Evolutionary conservation across 2,329 filamentous ascomycete species (phyloP).

Genomic region (Scytalidium lignicola): DNA sequence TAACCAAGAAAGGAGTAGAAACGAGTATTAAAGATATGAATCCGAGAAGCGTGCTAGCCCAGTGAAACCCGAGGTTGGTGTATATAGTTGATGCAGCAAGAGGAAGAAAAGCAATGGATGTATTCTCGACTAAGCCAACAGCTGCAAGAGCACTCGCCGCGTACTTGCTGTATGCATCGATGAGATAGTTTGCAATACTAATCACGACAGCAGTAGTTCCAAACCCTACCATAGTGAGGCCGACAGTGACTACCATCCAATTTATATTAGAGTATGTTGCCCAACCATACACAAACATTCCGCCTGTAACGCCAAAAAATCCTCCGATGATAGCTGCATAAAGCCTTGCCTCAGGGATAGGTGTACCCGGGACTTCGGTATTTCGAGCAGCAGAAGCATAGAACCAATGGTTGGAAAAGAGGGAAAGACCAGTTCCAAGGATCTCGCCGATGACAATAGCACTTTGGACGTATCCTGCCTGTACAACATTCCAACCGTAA

Average conservation of each 20-base stretch:
- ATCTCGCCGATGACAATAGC: constrained; percentile 8
- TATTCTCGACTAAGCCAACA: constrained; percentile 43
- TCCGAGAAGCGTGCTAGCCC: constrained; percentile 42
- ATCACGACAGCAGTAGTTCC: constrained; percentile 42
- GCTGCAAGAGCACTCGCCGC: constrained; percentile 44
- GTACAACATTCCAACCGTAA: constrained; percentile 10
- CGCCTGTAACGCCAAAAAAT: constrained; percentile 59
- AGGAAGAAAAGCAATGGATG: constrained; percentile 41
- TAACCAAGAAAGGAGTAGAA: constrained; percentile 38
- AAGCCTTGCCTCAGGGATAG: constrained; percentile 39
- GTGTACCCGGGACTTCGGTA: constrained; percentile 27
- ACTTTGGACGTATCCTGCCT: constrained; percentile 12
- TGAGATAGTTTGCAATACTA: constrained; percentile 42
- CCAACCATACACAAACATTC: constrained; percentile 84
- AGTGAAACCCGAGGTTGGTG: constrained; percentile 39
- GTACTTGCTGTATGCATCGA: constrained; percentile 44
- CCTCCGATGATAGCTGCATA: constrained; percentile 37
- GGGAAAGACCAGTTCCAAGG: constrained; percentile 9
- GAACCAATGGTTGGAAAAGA: constrained; percentile 30
- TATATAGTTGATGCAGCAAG: constrained; percentile 43
- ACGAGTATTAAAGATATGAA: constrained; percentile 38
- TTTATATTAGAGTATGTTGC: constrained; percentile 68
- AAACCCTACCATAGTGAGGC: constrained; percentile 52
- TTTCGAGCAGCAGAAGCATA: constrained; percentile 34
- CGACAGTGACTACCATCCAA: constrained; percentile 69